Conservation (phyloP, 1,284 basidiomycete genomes). For the Xanthoconium separans region DNA sequence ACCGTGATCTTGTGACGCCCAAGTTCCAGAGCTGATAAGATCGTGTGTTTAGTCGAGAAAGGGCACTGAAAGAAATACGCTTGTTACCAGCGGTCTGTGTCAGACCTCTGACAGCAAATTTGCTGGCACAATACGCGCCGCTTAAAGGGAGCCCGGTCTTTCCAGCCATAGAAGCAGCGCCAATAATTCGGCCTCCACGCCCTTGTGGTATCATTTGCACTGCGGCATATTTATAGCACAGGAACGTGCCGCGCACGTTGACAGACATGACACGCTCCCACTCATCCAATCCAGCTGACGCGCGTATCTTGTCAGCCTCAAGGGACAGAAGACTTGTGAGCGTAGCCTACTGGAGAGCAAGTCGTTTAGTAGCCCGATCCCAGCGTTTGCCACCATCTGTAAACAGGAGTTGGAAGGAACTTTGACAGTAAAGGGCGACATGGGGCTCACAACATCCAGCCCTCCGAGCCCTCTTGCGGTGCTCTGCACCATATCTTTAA, state of each 20-base stretch:
- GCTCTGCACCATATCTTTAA: conserved; percentile 8
- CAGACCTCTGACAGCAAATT: conserved; percentile 33
- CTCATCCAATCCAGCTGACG: conserved; percentile 20
- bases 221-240: conserved; percentile 37
- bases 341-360: conserved; percentile 7
- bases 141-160: conserved; percentile 9
- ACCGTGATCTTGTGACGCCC: conserved; percentile 29
- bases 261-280: conserved; percentile 28
- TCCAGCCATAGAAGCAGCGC: conserved; percentile 29
- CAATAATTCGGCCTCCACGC: conserved; percentile 39
- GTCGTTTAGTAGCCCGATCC: background rate
- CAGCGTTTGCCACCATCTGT: conserved; percentile 22
- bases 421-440: background rate
- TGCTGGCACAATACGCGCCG: conserved; percentile 26
- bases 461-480: conserved; percentile 9
- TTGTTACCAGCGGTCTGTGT: conserved; percentile 24
- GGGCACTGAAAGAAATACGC: too few relatives aligned
- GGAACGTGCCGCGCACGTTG: conserved; percentile 31
- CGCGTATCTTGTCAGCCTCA: background rate
- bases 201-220: conserved; percentile 37
- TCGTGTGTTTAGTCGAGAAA: background rate
- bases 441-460: conserved; percentile 13
- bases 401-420: background rate
- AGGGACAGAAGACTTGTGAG: background rate
- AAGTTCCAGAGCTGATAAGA: conserved; percentile 29